Percentiles rank a stretch among this genome's conserved stretches.
phyloP scores from a whole-genome alignment of 371 early-diverging fungal species.

The Haplosporangium sp. region DNA sequence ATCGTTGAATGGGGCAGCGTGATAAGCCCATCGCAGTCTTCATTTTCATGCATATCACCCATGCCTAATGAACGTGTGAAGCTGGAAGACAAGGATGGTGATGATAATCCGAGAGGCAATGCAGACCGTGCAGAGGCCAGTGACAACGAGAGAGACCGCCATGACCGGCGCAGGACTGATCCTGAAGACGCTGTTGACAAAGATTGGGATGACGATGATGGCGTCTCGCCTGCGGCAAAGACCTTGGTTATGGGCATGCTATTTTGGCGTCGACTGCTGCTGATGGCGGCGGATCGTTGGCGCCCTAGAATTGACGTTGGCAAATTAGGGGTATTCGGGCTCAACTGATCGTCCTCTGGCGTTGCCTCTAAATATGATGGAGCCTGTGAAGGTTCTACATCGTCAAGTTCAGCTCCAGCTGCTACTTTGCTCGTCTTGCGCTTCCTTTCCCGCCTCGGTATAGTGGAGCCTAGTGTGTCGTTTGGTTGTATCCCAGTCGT shows the following conservation, averaged over 20 bases:
- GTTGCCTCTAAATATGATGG: too few relatives aligned
- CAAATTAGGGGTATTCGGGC: too few relatives aligned
- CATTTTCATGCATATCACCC: neutral
- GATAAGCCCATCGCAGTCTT: neutral
- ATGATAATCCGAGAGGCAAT: constrained; percentile 13
- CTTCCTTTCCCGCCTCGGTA: constrained; percentile 5
- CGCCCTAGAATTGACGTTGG: too few relatives aligned
- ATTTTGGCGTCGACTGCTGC: neutral
- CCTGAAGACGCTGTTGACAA: constrained; percentile 13
- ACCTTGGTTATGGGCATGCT: neutral
- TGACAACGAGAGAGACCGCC: constrained; percentile 33
- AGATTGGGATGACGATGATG: neutral
- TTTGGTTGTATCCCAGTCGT: neutral
- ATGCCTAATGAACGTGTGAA: neutral
- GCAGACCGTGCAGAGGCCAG: constrained; percentile 27
- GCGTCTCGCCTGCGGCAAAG: neutral
- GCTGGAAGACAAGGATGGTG: constrained; percentile 2
- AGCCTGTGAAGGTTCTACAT: too few relatives aligned
- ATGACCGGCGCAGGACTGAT: constrained; percentile 24
- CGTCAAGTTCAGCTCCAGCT: too few relatives aligned
- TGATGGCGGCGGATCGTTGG: too few relatives aligned
- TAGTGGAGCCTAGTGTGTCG: neutral
- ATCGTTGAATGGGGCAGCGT: neutral
- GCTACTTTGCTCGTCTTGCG: constrained; percentile 12
- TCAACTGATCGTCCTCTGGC: too few relatives aligned